Base-by-base conservation (phyloP, 1,284 basidiomycete species). In the Papiliotrema laurentii region DNA sequence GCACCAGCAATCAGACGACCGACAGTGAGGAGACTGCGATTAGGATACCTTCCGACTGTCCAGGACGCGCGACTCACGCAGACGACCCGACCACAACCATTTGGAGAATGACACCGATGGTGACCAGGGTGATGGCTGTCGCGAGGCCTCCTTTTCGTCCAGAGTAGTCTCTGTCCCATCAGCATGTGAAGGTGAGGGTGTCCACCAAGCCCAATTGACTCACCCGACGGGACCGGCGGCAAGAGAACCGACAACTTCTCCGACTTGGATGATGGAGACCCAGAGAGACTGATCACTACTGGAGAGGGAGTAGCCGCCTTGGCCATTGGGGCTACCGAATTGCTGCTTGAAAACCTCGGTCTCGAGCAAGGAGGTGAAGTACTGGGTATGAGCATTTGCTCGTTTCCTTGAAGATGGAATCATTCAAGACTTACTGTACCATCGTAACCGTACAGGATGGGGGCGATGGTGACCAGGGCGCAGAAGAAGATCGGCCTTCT, bases 221-320 rank as follows among this genome's bases (percentile, higher is more conserved):
- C 34, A 61, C 60, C 60, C 75, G 43, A 77, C 62, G 18, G 71
- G 64, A 18, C 68, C 73, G 26, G 74, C 73, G 6, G 63, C 50
- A 13, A 76, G 65, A 2, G 72, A 69, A 19, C 75, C 75, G 43
- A 75, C 52, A 31, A 77, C 61, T 49, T 77, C 75, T 53, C 75
- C 75, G 19, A 74, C 75, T 49, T 76, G 75, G 40, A 77, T 72
- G 53, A 76, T 75, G 11, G 70, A 73, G 7, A 75, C 69, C 56
- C 63, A 68, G 18, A 65, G 51, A 3, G 61, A 61, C 36, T 63
- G 57, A 38, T 65, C 56, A 34, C 47, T 46, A 37, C 48, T 54
- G 22, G 54, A 49, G 21, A 61, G 52, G 1, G 31, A 21, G 33
- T 55, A 61, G 9, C 43, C 21, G 5, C 26, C 38, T 13, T 43